These are phyloP conservation scores for Borealophlyctis nickersoniae DNA, from an alignment of 192 early-diverging fungal species.

Conservation along the genomic window DNA sequence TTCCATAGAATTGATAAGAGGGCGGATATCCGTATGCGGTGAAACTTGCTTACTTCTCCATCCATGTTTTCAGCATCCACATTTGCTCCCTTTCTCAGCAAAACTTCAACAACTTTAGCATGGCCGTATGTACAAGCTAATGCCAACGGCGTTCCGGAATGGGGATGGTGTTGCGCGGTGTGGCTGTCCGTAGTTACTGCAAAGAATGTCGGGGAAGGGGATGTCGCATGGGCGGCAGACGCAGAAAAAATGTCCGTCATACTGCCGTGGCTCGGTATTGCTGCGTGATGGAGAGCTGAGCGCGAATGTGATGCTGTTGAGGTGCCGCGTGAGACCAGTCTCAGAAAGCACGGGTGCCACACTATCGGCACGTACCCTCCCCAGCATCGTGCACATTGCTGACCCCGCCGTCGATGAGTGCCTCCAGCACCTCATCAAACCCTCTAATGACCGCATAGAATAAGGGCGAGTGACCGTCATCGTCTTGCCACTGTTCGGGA, in stretches of 20 bases:
- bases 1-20: not conserved
- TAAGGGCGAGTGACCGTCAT: slow-evolving; percentile 63
- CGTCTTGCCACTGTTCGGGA: slow-evolving; percentile 53
- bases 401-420: slow-evolving; percentile 11
- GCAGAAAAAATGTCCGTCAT: not conserved
- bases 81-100: slow-evolving; percentile 54
- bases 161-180: not conserved
- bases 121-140: slow-evolving; percentile 43
- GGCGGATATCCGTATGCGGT: not conserved
- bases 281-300: not conserved
- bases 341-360: not conserved
- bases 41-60: slow-evolving; percentile 19
- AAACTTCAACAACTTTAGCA: slow-evolving; percentile 37
- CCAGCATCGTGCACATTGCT: slow-evolving; percentile 12
- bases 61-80: slow-evolving; percentile 42
- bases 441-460: slow-evolving; percentile 56
- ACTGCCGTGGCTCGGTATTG: not conserved
- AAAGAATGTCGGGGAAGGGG: slow-evolving; percentile 2
- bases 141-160: slow-evolving; percentile 8
- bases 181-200: slow-evolving; percentile 6
- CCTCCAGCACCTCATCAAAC: slow-evolving; percentile 21
- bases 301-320: not conserved
- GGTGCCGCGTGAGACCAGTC: not conserved
- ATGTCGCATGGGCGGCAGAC: not conserved
- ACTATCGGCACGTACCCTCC: slow-evolving; percentile 16